These are phyloP conservation scores for Lunasporangiospora selenospora DNA, from an alignment of 192 early-diverging fungal species.

Conservation along the genomic window DNA sequence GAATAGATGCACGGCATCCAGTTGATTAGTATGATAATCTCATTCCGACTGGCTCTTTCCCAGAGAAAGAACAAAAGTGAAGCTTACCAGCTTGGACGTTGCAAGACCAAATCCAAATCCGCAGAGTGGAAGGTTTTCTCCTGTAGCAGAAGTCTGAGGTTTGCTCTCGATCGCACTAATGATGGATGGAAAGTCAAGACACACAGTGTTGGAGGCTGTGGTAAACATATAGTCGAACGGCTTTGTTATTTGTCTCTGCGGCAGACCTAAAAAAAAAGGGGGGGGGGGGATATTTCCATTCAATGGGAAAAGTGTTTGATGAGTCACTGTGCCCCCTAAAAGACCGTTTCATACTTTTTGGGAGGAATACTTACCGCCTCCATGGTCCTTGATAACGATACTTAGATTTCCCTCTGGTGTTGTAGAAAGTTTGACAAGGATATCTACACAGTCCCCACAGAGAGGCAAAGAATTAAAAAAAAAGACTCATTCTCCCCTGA, in stretches of 20 bases:
- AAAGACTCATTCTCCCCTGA: no score
- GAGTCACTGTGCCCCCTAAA: no score
- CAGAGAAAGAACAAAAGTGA: neutral
- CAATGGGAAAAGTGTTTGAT: no score
- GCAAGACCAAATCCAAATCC: slow-evolving; percentile 45
- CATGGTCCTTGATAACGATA: slow-evolving; percentile 34
- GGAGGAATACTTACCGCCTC: slow-evolving; percentile 29
- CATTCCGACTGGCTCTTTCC: no score
- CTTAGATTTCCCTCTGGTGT: slow-evolving; percentile 13
- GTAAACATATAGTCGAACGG: slow-evolving; percentile 42
- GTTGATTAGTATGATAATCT: no score
- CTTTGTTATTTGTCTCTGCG: slow-evolving; percentile 6
- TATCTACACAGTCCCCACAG: slow-evolving; percentile 2
- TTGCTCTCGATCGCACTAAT: slow-evolving; percentile 38
- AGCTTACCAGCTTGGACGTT: slow-evolving; percentile 34
- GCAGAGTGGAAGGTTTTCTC: slow-evolving; percentile 42
- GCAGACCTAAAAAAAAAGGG: slow-evolving; percentile 14
- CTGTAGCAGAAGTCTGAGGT: slow-evolving; percentile 12
- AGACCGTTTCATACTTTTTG: neutral
- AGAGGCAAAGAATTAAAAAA: neutral
- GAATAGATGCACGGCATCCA: no score
- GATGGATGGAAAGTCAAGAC: slow-evolving; percentile 34
- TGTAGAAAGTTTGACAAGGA: slow-evolving; percentile 17
- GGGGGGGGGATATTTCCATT: no score
- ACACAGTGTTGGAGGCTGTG: slow-evolving; percentile 30